phyloP scores from a whole-genome alignment of 225 moss, liverwort and hornwort species.

The Sphagnum contortum region DNA sequence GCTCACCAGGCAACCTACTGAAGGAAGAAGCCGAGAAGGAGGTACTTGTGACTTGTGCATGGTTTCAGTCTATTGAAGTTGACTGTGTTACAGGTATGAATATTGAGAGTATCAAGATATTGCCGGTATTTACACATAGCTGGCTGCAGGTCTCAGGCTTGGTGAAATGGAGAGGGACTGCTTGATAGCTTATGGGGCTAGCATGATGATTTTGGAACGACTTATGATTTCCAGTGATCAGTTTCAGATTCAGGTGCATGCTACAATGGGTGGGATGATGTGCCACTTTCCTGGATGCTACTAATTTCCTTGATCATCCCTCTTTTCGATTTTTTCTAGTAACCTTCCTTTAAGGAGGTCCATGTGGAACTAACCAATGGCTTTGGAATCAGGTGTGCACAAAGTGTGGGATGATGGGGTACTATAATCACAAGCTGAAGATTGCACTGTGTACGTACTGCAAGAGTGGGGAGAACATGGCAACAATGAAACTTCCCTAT shows the following conservation, averaged over 20 bases:
- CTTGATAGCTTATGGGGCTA: conserved; percentile 97
- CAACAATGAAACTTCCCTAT: conserved; percentile 99
- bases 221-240: conserved; percentile 99
- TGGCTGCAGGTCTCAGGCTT: conserved; percentile 66
- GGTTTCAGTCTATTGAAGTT: neutral
- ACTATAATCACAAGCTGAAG: conserved; percentile 82
- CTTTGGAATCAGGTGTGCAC: conserved; percentile 68
- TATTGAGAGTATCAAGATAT: neutral
- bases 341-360: no score
- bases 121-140: no score
- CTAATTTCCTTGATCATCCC: no score
- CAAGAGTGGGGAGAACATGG: conserved; percentile 81
- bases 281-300: no score
- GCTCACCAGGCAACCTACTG: conserved; percentile 93
- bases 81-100: neutral
- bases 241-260: conserved; percentile 63
- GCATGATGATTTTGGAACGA: conserved; percentile 99
- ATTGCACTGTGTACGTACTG: conserved; percentile 74
- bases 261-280: no score
- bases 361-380: no score
- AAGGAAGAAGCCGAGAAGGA: conserved; percentile 99
- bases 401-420: conserved; percentile 86
- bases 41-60: conserved; percentile 22
- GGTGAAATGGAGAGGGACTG: conserved; percentile 99
- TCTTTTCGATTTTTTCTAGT: no score